phyloP scores from a whole-genome alignment of 192 early-diverging fungal genomes.

The Backusella tuberculispora region DNA sequence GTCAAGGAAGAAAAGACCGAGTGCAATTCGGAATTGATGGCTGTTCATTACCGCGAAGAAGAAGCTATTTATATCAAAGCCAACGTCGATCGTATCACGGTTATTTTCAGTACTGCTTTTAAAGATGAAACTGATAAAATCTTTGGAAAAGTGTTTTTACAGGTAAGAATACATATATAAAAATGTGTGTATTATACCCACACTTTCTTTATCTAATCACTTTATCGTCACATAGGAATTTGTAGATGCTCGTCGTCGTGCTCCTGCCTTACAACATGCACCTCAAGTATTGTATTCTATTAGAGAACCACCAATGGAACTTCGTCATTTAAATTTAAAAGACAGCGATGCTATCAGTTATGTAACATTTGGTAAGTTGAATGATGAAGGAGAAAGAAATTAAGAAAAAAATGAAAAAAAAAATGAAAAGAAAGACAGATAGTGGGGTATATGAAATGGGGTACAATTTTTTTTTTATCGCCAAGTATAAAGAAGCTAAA shows the following conservation, averaged over 20 bases:
- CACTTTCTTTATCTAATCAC: neutral
- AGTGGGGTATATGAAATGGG: neutral
- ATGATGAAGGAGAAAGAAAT: neutral
- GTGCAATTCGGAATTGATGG: slow-evolving; percentile 81
- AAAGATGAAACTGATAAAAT: slow-evolving; percentile 97
- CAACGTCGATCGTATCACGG: slow-evolving; percentile 92
- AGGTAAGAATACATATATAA: slow-evolving; percentile 53
- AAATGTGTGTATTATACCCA: neutral
- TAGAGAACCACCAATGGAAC: slow-evolving; percentile 94
- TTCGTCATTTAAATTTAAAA: slow-evolving; percentile 70
- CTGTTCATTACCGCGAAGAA: slow-evolving; percentile 90
- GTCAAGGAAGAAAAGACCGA: slow-evolving; percentile 72
- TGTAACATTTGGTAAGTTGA: slow-evolving; percentile 90
- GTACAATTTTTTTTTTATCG: neutral
- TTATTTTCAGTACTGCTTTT: slow-evolving; percentile 96
- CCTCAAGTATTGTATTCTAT: slow-evolving; percentile 93
- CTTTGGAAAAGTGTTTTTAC: slow-evolving; percentile 95
- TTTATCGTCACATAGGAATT: slow-evolving; percentile 73
- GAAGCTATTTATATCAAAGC: slow-evolving; percentile 95
- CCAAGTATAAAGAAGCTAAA: neutral
- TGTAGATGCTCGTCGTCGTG: slow-evolving; percentile 91
- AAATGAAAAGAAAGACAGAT: neutral
- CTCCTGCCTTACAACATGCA: slow-evolving; percentile 87
- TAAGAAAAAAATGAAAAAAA: neutral
- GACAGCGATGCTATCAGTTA: slow-evolving; percentile 91